Evolutionary conservation across 768 basidiomycete species (phyloP).

Genomic region (Cantharellus cinnabarinus): DNA sequence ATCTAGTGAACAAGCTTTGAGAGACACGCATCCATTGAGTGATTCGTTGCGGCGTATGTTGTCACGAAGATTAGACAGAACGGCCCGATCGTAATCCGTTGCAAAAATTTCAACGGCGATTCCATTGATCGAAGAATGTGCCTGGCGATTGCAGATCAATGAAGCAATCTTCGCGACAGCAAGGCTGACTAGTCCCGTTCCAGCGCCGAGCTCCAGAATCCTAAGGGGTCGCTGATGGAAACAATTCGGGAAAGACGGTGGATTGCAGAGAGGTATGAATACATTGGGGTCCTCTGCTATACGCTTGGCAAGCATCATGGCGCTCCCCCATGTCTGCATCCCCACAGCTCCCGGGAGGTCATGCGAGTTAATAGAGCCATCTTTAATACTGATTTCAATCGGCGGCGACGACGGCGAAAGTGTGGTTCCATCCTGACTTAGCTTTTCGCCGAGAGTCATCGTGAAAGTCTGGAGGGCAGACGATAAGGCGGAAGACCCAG

Average conservation of each 20-base stretch:
- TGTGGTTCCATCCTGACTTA: background rate
- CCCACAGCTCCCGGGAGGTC: conserved; percentile 60
- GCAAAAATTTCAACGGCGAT: conserved; percentile 27
- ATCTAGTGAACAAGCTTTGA: conserved; percentile 35
- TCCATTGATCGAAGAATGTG: background rate
- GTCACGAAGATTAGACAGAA: conserved; percentile 40
- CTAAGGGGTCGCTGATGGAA: conserved; percentile 15
- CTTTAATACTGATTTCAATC: conserved; percentile 31
- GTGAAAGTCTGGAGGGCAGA: conserved; percentile 16
- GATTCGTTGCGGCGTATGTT: conserved; percentile 40
- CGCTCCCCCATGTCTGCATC: conserved; percentile 68
- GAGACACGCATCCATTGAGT: conserved; percentile 8
- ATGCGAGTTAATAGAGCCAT: conserved; percentile 37
- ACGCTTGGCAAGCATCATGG: conserved; percentile 46
- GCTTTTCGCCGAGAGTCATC: too few species aligned
- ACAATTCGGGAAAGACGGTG: conserved; percentile 15
- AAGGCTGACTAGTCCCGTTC: conserved; percentile 69
- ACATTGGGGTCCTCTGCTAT: conserved; percentile 28
- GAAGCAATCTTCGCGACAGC: conserved; percentile 30
- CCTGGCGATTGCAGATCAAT: background rate
- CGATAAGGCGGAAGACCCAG: conserved; percentile 21
- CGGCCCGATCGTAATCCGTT: conserved; percentile 63
- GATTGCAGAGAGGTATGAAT: conserved; percentile 18
- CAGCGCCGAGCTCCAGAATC: conserved; percentile 67
- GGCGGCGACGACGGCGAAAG: conserved; percentile 13